These are phyloP conservation scores for Boletus vermiculosoides DNA, from an alignment of 768 basidiomycete species.

Conservation along the genomic window DNA sequence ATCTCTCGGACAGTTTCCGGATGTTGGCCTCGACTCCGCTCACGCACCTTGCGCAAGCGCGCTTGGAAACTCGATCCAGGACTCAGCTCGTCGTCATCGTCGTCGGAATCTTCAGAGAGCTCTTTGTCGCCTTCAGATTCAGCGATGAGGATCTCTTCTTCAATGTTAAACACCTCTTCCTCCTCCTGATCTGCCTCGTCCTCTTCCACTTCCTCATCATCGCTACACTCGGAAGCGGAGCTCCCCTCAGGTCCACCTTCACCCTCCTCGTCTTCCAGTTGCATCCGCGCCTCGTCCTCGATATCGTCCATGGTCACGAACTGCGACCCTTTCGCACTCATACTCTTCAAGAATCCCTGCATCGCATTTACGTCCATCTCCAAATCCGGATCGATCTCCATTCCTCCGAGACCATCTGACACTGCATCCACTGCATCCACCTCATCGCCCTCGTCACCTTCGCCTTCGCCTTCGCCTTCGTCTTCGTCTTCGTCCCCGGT, in stretches of 20 bases:
- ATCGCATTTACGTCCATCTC: slow-evolving; percentile 47
- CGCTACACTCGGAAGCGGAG: slow-evolving; percentile 28
- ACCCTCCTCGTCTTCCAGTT: slow-evolving; percentile 47
- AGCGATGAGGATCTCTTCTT: slow-evolving; percentile 46
- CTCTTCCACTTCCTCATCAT: slow-evolving; percentile 26
- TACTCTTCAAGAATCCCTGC: slow-evolving; percentile 51
- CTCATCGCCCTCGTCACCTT: slow-evolving; percentile 13
- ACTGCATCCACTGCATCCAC: slow-evolving; percentile 30
- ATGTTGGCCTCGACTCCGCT: slow-evolving; percentile 16
- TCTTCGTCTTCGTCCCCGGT: slow-evolving; percentile 37
- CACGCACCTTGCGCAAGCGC: slow-evolving; percentile 34
- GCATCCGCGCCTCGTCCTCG: slow-evolving; percentile 50
- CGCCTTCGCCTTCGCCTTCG: slow-evolving; percentile 10
- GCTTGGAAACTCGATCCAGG: slow-evolving; percentile 38
- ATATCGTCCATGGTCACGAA: slow-evolving; percentile 69
- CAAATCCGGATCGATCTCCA: slow-evolving; percentile 65
- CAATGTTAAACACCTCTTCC: slow-evolving; percentile 40
- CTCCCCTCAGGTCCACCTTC: slow-evolving; percentile 24
- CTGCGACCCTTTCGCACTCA: slow-evolving; percentile 45
- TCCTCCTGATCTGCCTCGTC: slow-evolving; percentile 42
- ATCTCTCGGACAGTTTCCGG: slow-evolving; percentile 10
- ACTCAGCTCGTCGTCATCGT: slow-evolving; percentile 32
- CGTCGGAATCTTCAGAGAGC: slow-evolving; percentile 28
- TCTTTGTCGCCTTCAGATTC: slow-evolving; percentile 29
- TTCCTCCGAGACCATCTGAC: slow-evolving; percentile 42